Evolutionary conservation across 192 early-diverging fungal species (phyloP), one percentile per base, ranked within the genome.

Genomic region (Phycomyces blakesleeanus): DNA sequence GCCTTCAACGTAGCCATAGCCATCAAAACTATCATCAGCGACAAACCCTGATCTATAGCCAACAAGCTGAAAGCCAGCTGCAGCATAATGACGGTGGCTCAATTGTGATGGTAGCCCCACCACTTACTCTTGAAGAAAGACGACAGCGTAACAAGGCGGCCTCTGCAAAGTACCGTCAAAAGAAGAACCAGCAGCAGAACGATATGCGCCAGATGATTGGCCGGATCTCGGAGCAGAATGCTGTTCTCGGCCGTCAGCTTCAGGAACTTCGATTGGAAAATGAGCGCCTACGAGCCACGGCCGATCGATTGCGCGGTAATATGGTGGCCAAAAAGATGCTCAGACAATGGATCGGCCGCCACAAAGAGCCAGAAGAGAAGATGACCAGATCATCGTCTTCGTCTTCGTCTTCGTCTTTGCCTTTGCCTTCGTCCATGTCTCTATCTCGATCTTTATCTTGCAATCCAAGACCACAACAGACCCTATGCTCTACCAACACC

Each of bases 151-250:
- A 84, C 63, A 84, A 84, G 51, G 72, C 78, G 6, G 82, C 82
- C 11, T 84, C 82, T 11, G 82, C 82, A 1, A 84, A 84, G 57
- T 84, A 84, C 60, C 63, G 82, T 22, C 78, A 77, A 24, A 84
- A 84, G 40, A 84, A 84, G 66, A 77, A 83, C 50, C 60, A 75
- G 50, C 76, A 81, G 56, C 71, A 77, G 39, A 70, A 69, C n/a
- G 78, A 83, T 61, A 83, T 83, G 81, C 55, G 70, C 11, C 20
- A 58, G 10, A 66, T 71, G 44, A 83, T 83, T 40, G 24, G n/a
- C 1, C 56, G 38, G 24, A 53, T 70, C 8, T 59, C 66, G 0
- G 72, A 76, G 62, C 69, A 83, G 47, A 78, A 78, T 57, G 69
- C 66, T 26, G 54, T 78, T 8, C 38, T 83, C 3, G 40, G 50